Percentiles rank a stretch among this genome's conserved stretches.
These are phyloP conservation scores for Capsella rubella DNA, from an alignment of 441 rosid species.

Conservation along the genomic window DNA sequence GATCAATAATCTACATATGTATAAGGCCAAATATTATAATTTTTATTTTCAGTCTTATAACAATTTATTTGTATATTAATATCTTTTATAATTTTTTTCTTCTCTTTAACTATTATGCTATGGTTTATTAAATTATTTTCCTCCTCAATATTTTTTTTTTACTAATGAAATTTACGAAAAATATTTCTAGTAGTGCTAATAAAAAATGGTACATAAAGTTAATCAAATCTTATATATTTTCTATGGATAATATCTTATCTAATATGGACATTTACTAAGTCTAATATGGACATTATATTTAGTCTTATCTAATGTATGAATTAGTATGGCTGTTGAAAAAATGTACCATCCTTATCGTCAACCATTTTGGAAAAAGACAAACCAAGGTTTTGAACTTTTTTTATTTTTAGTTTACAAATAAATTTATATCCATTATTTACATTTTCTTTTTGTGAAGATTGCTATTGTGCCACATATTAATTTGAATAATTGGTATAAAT, in stretches of 20 bases:
- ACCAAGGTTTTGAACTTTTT: background rate
- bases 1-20: too few species aligned
- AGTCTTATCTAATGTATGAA: constrained; percentile 28
- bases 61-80: too few species aligned
- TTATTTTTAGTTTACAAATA: background rate
- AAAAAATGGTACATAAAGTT: background rate
- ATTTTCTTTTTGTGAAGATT: background rate
- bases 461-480: background rate
- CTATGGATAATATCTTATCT: background rate
- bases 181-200: too few species aligned
- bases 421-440: background rate
- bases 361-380: constrained; percentile 33
- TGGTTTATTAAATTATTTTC: too few species aligned
- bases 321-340: constrained; percentile 23
- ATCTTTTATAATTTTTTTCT: too few species aligned
- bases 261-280: background rate
- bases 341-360: constrained; percentile 39
- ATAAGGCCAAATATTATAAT: too few species aligned
- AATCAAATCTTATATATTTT: background rate
- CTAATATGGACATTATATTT: constrained; percentile 5
- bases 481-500: background rate
- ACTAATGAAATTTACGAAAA: too few species aligned
- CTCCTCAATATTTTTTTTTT: too few species aligned
- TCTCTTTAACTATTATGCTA: too few species aligned
- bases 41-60: too few species aligned